These are phyloP conservation scores for Paramarasmius palmivorus DNA, from an alignment of 1,284 basidiomycete genomes.

Conservation along the genomic window DNA sequence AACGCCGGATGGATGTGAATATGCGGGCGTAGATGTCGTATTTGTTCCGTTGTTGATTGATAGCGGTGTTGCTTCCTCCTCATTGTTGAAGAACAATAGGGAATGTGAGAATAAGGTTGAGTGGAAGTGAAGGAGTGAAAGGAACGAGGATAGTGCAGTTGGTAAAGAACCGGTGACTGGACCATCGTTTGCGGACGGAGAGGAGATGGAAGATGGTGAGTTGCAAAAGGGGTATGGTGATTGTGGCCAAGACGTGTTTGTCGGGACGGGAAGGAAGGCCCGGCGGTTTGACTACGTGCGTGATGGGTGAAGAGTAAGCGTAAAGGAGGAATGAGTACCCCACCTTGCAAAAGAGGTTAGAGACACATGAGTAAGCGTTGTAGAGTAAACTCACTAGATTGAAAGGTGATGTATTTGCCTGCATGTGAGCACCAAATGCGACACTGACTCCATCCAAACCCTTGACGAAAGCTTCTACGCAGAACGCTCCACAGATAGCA, in stretches of 20 bases:
- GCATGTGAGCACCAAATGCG: constrained; percentile 38
- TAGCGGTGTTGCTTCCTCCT: neutral
- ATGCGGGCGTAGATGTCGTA: neutral
- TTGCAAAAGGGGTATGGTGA: constrained; percentile 69
- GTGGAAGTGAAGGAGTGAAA: constrained; percentile 68
- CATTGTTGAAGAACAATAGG: neutral
- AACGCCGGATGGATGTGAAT: constrained; percentile 10
- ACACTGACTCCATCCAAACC: constrained; percentile 58
- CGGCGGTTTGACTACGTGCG: constrained; percentile 46
- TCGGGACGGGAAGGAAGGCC: constrained; percentile 61
- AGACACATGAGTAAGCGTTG: constrained; percentile 4
- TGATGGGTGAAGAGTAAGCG: constrained; percentile 65
- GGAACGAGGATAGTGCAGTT: constrained; percentile 57
- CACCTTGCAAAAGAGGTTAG: constrained; percentile 41
- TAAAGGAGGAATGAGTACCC: constrained; percentile 75
- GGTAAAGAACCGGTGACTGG: constrained; percentile 64
- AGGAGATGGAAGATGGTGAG: constrained; percentile 64
- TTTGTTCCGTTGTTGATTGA: constrained; percentile 4
- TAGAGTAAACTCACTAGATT: constrained; percentile 51
- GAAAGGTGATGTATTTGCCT: constrained; percentile 56
- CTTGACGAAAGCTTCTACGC: constrained; percentile 62
- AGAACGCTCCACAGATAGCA: constrained; percentile 62
- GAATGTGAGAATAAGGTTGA: constrained; percentile 46
- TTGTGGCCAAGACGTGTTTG: constrained; percentile 64
- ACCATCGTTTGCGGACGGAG: constrained; percentile 59